Base-by-base conservation (phyloP, 176 grass and related monocot genomes). In the Phyllostachys edulis region DNA sequence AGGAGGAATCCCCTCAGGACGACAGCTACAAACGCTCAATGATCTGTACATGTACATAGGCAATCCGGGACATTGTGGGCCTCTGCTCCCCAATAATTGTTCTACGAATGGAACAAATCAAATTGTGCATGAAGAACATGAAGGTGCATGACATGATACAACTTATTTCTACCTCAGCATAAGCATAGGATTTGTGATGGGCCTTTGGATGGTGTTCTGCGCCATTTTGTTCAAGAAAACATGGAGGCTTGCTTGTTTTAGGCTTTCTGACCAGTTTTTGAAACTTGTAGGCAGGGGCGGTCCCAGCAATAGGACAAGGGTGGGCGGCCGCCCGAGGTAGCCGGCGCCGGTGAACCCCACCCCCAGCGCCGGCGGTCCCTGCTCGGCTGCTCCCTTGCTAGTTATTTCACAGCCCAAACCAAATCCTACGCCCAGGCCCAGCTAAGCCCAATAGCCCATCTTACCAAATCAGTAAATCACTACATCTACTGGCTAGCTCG, bases 1-100 rank as follows among this genome's bases (percentile, higher is more conserved):
- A 40, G 92, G 92, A 66, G 62, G 9, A n/a, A 86, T 87, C 49
- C 92, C 89, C 17, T 56, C 38, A 0, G 59, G 77, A 47, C 59
- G 50, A 65, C 84, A 86, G 8, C 61, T 87, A 7, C 85, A 81
- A 13, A 75, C 85, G 24, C 17, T 87, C 78, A 75, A 81, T 44
- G 6, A 66, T 49, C 60, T 10, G 8, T 75, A 75, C 10, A 78
- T 78, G 7, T 78, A 78, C 57, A 44, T 63, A 17, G 77, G 69
- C 11, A 81, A 87, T 20, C 78, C 6, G 24, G 38, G n/a, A 1
- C 78, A 82, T 12, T 82, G 85, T 20, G 78, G 78, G n/a, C 20
- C 9, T 47, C 85, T 78, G 36, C 71, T 87, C 1, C 63, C 9
- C 44, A 78, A 79, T 7, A 37, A 47, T 6, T 87, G 85, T 41